Percentiles rank a stretch among this genome's conserved stretches.
phyloP scores from a whole-genome alignment of 441 rosid genomes.

The Populus hybrid region DNA sequence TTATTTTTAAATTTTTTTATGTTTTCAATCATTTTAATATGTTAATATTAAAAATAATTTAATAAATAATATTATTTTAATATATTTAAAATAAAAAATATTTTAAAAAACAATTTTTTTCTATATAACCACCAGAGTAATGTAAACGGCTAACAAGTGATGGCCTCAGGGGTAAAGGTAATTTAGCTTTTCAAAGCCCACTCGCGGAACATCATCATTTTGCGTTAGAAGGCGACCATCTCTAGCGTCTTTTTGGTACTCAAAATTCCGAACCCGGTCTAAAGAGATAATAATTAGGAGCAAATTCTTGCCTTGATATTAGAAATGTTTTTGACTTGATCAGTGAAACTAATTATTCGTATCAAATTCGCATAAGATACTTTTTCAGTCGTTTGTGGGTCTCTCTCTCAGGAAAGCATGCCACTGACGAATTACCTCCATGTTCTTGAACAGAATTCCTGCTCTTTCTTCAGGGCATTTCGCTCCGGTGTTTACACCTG shows the following conservation, averaged over 20 bases:
- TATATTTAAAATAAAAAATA: too few species aligned
- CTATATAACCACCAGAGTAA: too few species aligned
- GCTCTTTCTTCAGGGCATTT: too few species aligned
- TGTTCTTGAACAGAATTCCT: too few species aligned
- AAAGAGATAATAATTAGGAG: conserved; percentile 23
- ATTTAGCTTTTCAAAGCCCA: conserved; percentile 40
- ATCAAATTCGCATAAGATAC: background rate
- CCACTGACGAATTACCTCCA: too few species aligned
- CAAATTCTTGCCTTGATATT: conserved; percentile 16
- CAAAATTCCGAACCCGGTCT: conserved; percentile 22
- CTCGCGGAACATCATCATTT: conserved; percentile 74
- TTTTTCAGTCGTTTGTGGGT: background rate
- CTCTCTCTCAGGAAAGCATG: too few species aligned
- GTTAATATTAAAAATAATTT: too few species aligned
- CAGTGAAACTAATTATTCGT: background rate
- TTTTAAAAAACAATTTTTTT: too few species aligned
- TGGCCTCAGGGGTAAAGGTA: conserved; percentile 22
- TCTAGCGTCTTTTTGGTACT: conserved; percentile 24
- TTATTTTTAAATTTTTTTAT: too few species aligned
- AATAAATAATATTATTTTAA: too few species aligned
- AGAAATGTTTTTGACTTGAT: conserved; percentile 25
- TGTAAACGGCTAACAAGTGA: background rate
- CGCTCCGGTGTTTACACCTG: too few species aligned
- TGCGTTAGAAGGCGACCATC: conserved; percentile 37
- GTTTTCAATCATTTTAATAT: too few species aligned